Evolutionary conservation across 768 basidiomycete genomes (phyloP).

Genomic region (Dentipellis sp.): DNA sequence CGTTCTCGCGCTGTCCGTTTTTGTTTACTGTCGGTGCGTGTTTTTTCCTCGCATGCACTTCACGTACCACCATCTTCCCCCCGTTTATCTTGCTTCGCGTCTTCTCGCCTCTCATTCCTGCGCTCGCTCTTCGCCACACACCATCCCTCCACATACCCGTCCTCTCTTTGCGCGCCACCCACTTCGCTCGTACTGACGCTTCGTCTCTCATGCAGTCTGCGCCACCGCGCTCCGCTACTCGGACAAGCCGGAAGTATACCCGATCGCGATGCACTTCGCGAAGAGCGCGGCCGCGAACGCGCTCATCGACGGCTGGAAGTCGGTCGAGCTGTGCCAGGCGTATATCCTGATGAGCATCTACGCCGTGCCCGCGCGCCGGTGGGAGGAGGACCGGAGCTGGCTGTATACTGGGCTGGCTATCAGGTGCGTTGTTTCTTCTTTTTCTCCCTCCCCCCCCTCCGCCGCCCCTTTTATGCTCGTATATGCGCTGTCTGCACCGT

Average conservation of each 20-base stretch:
- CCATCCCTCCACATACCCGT: too few species aligned
- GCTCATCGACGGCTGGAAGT: slow-evolving; percentile 67
- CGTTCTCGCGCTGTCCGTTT: slow-evolving; percentile 81
- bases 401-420: slow-evolving; percentile 85
- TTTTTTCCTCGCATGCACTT: too few species aligned
- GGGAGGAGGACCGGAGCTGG: slow-evolving; percentile 90
- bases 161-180: not conserved
- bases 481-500: not conserved
- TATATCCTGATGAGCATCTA: slow-evolving; percentile 77
- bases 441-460: slow-evolving; percentile 18
- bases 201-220: slow-evolving; percentile 45
- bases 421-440: too few species aligned
- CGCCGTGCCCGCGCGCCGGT: slow-evolving; percentile 63
- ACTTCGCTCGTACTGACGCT: not conserved
- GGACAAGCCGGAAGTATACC: slow-evolving; percentile 61
- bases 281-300: slow-evolving; percentile 71
- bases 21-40: slow-evolving; percentile 83
- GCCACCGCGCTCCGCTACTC: slow-evolving; percentile 81
- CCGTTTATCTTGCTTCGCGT: too few species aligned
- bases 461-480: not conserved
- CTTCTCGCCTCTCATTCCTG: too few species aligned
- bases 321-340: slow-evolving; percentile 77
- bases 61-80: too few species aligned
- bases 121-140: too few species aligned
- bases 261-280: slow-evolving; percentile 63